Conservation (phyloP, 2,329 filamentous ascomycete species). For the Aureobasidium vineae region DNA sequence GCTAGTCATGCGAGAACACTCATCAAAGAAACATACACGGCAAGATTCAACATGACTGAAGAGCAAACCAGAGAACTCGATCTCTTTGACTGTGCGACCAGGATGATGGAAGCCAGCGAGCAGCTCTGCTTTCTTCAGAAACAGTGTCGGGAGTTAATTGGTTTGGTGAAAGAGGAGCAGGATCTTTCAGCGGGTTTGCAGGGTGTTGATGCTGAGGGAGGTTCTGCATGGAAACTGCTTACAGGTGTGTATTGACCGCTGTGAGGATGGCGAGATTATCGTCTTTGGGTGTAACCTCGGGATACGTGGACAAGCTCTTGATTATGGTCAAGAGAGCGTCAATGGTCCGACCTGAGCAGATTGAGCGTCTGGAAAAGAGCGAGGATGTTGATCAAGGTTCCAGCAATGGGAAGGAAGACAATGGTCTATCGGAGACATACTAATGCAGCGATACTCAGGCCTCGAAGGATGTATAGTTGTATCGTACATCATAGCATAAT, state of each 20-base stretch:
- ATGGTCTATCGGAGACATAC: neutral
- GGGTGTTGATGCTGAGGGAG: neutral
- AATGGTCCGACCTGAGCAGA: neutral
- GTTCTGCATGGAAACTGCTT: neutral
- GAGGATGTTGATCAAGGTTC: neutral
- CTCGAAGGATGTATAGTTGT: too few species aligned
- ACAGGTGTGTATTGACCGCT: neutral
- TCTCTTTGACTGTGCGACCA: neutral
- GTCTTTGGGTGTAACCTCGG: neutral
- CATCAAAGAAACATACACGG: neutral
- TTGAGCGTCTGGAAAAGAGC: neutral
- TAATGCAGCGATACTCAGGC: neutral
- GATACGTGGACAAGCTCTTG: neutral
- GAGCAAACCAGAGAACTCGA: neutral
- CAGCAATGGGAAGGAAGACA: neutral
- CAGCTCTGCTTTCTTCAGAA: neutral
- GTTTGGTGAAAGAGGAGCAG: neutral
- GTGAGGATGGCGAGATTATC: neutral
- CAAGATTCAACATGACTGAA: neutral
- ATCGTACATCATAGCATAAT: too few species aligned
- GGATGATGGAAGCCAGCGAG: neutral
- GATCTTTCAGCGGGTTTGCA: neutral
- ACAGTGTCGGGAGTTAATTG: neutral
- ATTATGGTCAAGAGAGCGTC: neutral
- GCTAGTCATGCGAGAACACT: neutral